Base-by-base conservation (phyloP, 2,329 filamentous ascomycete species). In the Cercospora sesami region DNA sequence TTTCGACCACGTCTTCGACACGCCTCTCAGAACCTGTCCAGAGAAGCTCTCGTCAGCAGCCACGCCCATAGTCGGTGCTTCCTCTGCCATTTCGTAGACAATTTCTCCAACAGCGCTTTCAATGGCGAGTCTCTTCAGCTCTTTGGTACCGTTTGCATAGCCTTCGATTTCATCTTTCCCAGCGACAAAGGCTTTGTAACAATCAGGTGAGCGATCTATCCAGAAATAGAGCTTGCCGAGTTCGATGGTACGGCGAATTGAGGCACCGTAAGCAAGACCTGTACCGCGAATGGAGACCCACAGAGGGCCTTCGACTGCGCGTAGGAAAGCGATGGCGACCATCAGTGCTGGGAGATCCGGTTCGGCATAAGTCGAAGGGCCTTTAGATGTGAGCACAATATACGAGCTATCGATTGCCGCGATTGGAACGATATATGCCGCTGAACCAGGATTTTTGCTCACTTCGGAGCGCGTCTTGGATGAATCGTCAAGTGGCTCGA, bases 281-380 rank as follows among this genome's bases (percentile, higher is more conserved):
- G 92, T 95, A 65, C 95, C 95, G 58, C 95, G 92, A 60, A 98
- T 91, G 0, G 93, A 92, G 71, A 91, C 91, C 94, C 95, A 98
- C 33, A 99, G 87, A 0, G 95, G 95, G 0, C 95, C 95, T 80
- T 99, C 95, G 18, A 96, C 91, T 0, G 93, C 90, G 77, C 97
- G 94, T 69, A 99, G 90, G 77, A 97, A 98, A 21, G 93, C 89
- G 60, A 93, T 88, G 0, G 94, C 93, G 7, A 99, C 94, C 78
- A 96, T 87, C 62, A 97, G 85, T 2, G 94, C 90, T 0, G 95
- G 93, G 1, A 98, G 84, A 16, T 88, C 86, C 0, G 93, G 90
- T 75, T 97, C 90, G 4, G 86, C 84, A 76, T 91, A 94, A 0
- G 90, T 92, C 26, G 87, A 86, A 16, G 94, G 87, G 5, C 94